Evolutionary conservation across 441 rosid genomes (phyloP).

Genomic region (Pelargonium myrrhifolium): DNA sequence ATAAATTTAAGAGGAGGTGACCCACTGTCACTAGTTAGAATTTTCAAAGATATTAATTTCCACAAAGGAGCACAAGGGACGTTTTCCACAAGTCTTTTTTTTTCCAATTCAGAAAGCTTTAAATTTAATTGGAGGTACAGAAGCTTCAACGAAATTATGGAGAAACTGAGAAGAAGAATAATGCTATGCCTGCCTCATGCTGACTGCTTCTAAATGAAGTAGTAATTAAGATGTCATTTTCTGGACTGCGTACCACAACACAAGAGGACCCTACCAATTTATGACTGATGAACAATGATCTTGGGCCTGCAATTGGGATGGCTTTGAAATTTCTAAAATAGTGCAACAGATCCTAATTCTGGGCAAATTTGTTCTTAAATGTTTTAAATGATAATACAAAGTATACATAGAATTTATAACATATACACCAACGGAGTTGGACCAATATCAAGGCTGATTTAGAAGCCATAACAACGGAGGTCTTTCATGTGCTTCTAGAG

Average conservation of each 20-base stretch:
- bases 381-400: constrained; percentile 15
- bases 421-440: constrained; percentile 10
- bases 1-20: too few species aligned
- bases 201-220: too few species aligned
- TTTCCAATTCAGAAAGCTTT: not conserved
- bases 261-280: too few species aligned
- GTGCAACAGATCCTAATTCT: too few species aligned
- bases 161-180: too few species aligned
- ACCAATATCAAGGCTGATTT: not conserved
- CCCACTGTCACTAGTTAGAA: not conserved
- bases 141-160: not conserved
- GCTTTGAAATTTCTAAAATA: too few species aligned
- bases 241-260: too few species aligned
- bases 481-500: constrained; percentile 6
- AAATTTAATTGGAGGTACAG: not conserved
- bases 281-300: too few species aligned
- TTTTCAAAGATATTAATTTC: not conserved
- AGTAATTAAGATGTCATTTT: too few species aligned
- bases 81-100: not conserved
- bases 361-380: not conserved
- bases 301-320: too few species aligned
- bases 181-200: too few species aligned
- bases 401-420: constrained; percentile 24
- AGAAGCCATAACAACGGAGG: constrained; percentile 4
- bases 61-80: not conserved